Evolutionary conservation across 202 grass and related monocot species (phyloP), one percentile per base, ranked within the genome.

Genomic region (Hordeum pubiflorum): DNA sequence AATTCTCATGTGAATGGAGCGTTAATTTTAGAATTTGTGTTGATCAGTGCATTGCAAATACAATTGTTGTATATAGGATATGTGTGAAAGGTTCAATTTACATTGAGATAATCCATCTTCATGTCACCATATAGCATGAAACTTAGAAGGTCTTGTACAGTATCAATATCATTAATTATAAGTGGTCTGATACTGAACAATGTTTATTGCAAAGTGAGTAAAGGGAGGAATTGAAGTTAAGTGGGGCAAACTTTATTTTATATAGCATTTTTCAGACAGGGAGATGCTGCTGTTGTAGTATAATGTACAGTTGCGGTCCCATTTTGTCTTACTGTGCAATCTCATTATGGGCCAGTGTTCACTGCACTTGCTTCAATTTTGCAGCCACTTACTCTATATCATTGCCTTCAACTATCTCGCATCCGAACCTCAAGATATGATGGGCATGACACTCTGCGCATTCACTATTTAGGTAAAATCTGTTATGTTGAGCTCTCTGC

Each of bases 381-480:
- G 78, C 92, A 98, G 92, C 82, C 95, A 62, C 86, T 98, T 70
- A 98, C 84, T 75, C 6, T 98, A 63, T 98, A 98, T 79, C 92
- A 94, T 71, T 89, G 95, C 74, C 44, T 89, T 70, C 89, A 91
- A 92, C 78, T 97, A 59, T 89, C 79, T 80, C 27, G 13, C 54
- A 3, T 58, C 44, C 85, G 57, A 88, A 69, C 57, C 39, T 92
- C 84, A 77, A 85, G 74, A 88, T 75, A 72, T 74, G 78, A 88
- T 85, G 77, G 50, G 9, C 65, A 76, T 67, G 73, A 80, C 57
- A 85, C 77, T 68, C 80, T 98, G 48, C 33, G 60, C 55, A 89
- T 98, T 88, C 95, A 98, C 76, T 98, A 98, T 85, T 93, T 98
- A 98, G 95, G 95, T 98, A 94, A 84, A 23, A 34, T 57, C 14